Evolutionary conservation across 2,329 filamentous ascomycete species (phyloP).

Genomic region (Periconia digitata): DNA sequence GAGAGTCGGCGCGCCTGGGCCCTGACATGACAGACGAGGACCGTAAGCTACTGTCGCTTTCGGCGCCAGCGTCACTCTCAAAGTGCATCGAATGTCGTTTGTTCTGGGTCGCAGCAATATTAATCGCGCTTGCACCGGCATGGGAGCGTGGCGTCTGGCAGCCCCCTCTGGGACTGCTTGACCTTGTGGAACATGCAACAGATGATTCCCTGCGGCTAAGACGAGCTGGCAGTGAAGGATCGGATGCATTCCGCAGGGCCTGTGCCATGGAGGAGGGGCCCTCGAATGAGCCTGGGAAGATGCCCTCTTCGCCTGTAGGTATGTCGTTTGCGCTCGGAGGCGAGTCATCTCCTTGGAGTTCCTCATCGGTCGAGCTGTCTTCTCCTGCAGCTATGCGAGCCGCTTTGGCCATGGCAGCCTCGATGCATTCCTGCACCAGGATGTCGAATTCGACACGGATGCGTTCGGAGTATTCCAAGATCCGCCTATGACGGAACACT

Average conservation of each 20-base stretch:
- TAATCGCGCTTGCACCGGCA: constrained; percentile 59
- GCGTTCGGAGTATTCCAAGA: constrained; percentile 93
- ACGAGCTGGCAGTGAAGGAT: constrained; percentile 49
- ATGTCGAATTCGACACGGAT: constrained; percentile 93
- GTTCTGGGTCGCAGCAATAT: constrained; percentile 58
- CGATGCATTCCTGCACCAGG: constrained; percentile 92
- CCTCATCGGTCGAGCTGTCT: constrained; percentile 71
- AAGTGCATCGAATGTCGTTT: constrained; percentile 77
- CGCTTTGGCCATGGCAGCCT: constrained; percentile 86
- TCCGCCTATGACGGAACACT: constrained; percentile 84
- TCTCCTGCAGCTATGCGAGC: constrained; percentile 84
- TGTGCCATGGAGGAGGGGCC: constrained; percentile 58
- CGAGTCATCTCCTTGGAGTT: constrained; percentile 49
- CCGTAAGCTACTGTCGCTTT: constrained; percentile 84
- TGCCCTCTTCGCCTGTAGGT: constrained; percentile 55
- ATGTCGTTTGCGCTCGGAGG: constrained; percentile 44
- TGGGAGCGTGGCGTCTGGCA: constrained; percentile 82
- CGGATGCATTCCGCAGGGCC: constrained; percentile 58
- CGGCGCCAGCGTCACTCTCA: constrained; percentile 80
- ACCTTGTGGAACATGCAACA: constrained; percentile 74
- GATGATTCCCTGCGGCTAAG: constrained; percentile 59
- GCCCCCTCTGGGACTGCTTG: constrained; percentile 87
- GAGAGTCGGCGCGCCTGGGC: constrained; percentile 79
- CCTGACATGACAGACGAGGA: constrained; percentile 79
- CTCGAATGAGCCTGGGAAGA: constrained; percentile 62